These are phyloP conservation scores for Pharus latifolius DNA, from an alignment of 176 grass and related monocot genomes.

Conservation along the genomic window DNA sequence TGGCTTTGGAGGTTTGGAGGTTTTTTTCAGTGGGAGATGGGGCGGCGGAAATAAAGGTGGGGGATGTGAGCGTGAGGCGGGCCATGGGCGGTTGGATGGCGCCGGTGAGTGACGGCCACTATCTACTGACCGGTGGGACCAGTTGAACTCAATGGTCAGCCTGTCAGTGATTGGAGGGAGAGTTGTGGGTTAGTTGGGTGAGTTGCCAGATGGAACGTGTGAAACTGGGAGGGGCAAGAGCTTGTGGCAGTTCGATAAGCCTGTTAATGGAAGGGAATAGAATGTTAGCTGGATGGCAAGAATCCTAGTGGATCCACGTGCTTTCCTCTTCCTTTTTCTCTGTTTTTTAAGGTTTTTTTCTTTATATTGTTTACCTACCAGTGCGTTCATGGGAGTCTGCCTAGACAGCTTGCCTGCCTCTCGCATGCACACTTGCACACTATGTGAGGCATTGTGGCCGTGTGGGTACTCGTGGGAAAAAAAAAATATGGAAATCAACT, in stretches of 20 bases:
- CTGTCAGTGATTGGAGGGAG: neutral
- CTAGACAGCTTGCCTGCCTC: too few relatives aligned
- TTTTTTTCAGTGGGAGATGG: neutral
- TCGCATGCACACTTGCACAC: too few relatives aligned
- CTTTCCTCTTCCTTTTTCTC: neutral
- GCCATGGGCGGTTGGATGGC: neutral
- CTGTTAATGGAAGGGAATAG: neutral
- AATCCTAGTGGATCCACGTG: slow-evolving; percentile 20
- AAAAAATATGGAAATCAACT: too few relatives aligned
- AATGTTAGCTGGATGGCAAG: slow-evolving; percentile 23
- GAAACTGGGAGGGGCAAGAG: neutral
- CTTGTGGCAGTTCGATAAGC: neutral
- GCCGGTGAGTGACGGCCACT: neutral
- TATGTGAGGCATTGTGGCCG: too few relatives aligned
- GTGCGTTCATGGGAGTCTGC: too few relatives aligned
- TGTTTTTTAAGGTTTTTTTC: neutral
- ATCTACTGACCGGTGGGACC: neutral
- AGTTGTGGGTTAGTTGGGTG: slow-evolving; percentile 7
- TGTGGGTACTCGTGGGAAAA: too few relatives aligned
- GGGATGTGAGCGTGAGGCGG: neutral
- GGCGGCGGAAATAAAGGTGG: slow-evolving; percentile 15
- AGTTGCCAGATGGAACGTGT: neutral
- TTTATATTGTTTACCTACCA: too few relatives aligned
- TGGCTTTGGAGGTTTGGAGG: too few relatives aligned
- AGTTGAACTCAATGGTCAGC: neutral